phyloP scores from a whole-genome alignment of 1,139 yeast genomes.

The Arxiozyma heterogenica region DNA sequence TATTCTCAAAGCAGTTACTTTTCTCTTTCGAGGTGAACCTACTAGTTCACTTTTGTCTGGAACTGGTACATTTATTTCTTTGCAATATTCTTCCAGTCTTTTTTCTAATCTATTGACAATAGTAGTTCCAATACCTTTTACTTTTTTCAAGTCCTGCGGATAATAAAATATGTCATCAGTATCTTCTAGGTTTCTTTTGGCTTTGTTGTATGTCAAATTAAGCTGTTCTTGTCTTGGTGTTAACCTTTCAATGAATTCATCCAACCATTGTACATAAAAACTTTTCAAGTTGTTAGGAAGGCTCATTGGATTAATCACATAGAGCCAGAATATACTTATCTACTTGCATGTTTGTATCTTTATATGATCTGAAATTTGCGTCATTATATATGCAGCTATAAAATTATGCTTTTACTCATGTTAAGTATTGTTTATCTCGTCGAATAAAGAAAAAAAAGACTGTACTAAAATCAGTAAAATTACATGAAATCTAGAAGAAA shows the following conservation, averaged over 20 bases:
- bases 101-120: conserved; percentile 22
- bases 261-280: conserved; percentile 23
- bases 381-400: too few species aligned
- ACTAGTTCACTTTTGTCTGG: conserved; percentile 2
- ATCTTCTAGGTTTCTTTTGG: conserved; percentile 19
- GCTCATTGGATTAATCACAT: not conserved
- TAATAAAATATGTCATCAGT: conserved; percentile 15
- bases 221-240: conserved; percentile 25
- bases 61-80: conserved; percentile 11
- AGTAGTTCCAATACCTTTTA: conserved; percentile 28
- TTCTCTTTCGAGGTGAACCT: conserved; percentile 8
- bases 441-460: too few species aligned
- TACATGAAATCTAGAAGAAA: too few species aligned
- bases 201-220: conserved; percentile 22
- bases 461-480: too few species aligned
- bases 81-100: conserved; percentile 18
- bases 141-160: conserved; percentile 24
- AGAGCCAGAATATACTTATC: not conserved
- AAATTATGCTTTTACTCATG: too few species aligned
- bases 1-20: conserved; percentile 11
- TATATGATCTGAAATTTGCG: too few species aligned
- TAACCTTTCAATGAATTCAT: conserved; percentile 18
- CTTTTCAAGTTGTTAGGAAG: conserved; percentile 21
- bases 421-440: too few species aligned
- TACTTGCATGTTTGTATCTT: not conserved